Conservation (phyloP, 495 filamentous ascomycete species). For the Neurospora sublineolata region DNA sequence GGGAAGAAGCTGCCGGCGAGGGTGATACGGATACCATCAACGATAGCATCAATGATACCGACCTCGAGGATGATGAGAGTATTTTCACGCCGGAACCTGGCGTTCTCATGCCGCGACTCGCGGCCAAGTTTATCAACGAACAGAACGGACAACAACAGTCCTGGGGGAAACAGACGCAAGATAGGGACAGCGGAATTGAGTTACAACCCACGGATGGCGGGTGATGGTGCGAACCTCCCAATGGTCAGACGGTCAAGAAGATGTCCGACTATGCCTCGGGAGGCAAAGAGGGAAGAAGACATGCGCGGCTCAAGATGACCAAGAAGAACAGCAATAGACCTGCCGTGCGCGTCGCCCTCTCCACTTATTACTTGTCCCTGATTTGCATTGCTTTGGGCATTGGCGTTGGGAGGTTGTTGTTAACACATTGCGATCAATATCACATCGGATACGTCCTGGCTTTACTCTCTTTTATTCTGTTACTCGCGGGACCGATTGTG, state of each 20-base stretch:
- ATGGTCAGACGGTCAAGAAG: not conserved
- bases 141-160: not conserved
- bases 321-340: not conserved
- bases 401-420: not conserved
- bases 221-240: slow-evolving; percentile 7
- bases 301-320: not conserved
- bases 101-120: slow-evolving; percentile 2
- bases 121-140: slow-evolving; percentile 1
- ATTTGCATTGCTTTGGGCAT: not conserved
- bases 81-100: slow-evolving; percentile 13
- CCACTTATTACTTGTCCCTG: not conserved
- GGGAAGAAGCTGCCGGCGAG: slow-evolving; percentile 43
- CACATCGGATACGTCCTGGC: not conserved
- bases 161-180: slow-evolving; percentile 30
- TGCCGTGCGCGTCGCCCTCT: not conserved
- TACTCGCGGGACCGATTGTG: not conserved
- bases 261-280: not conserved
- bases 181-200: slow-evolving; percentile 45
- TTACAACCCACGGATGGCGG: slow-evolving; percentile 25
- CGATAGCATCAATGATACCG: slow-evolving; percentile 8
- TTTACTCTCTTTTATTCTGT: not conserved
- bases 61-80: slow-evolving; percentile 14
- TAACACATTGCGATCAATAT: not conserved
- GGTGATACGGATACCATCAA: not conserved
- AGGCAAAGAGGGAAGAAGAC: not conserved